A percentile compares a stretch with the other conserved stretches of the same genome.
Conservation (phyloP, 2,329 filamentous ascomycete genomes). For the Aspergillus thermomutatus region DNA sequence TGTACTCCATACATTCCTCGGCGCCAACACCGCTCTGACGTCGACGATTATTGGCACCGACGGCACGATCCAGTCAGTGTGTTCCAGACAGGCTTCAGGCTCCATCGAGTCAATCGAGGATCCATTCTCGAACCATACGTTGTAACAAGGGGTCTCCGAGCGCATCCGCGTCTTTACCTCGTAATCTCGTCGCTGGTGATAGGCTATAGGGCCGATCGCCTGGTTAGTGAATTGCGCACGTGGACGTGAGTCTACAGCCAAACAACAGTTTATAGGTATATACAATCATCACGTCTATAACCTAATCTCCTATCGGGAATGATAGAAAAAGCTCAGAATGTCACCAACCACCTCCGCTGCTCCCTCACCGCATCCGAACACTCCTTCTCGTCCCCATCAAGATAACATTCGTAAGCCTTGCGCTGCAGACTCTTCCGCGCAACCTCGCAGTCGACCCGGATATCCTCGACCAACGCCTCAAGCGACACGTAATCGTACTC, state of each 20-base stretch:
- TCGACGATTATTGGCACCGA: constrained; percentile 17
- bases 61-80: neutral
- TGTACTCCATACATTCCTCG: neutral
- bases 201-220: neutral
- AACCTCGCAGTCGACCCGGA: constrained; percentile 82
- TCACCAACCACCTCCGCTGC: constrained; percentile 33
- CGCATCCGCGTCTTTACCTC: neutral
- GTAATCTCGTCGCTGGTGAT: no score
- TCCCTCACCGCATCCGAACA: constrained; percentile 28
- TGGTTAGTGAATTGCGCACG: neutral
- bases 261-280: neutral
- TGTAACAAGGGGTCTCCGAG: neutral
- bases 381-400: constrained; percentile 30
- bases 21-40: constrained; percentile 14
- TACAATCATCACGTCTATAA: neutral
- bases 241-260: neutral
- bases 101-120: neutral
- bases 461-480: constrained; percentile 83
- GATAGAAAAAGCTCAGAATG: constrained; percentile 25
- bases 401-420: constrained; percentile 53
- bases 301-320: no score
- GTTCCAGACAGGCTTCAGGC: neutral
- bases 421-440: constrained; percentile 69
- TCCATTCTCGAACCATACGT: neutral
- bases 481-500: constrained; percentile 84